These are phyloP conservation scores for Fusarium sublunatum DNA, from an alignment of 2,329 filamentous ascomycete genomes.

Conservation along the genomic window DNA sequence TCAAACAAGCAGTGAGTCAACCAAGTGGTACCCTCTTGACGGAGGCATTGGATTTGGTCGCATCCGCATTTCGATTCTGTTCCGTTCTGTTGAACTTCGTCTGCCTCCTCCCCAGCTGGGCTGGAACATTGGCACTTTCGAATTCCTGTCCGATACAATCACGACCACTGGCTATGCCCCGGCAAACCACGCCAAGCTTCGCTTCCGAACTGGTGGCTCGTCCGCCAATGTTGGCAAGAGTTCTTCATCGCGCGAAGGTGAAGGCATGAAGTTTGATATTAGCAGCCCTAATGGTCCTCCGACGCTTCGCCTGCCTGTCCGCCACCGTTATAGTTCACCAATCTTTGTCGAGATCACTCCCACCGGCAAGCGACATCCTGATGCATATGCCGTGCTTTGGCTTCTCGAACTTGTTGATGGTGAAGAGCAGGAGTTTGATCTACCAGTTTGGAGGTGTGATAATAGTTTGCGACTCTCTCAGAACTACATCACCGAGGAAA, in stretches of 20 bases:
- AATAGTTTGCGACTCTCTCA: slow-evolving; percentile 82
- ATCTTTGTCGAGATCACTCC: slow-evolving; percentile 88
- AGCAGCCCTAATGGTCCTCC: slow-evolving; percentile 53
- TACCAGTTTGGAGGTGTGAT: slow-evolving; percentile 91
- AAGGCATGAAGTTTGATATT: slow-evolving; percentile 63
- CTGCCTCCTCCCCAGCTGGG: slow-evolving; percentile 87
- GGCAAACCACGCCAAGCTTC: slow-evolving; percentile 77
- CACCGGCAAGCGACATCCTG: slow-evolving; percentile 73
- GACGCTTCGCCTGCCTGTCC: slow-evolving; percentile 82
- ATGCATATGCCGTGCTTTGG: slow-evolving; percentile 86
- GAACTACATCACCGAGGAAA: slow-evolving; percentile 89
- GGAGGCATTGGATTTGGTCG: slow-evolving; percentile 94
- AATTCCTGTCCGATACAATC: slow-evolving; percentile 80
- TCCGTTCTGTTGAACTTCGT: slow-evolving; percentile 87
- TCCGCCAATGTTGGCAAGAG: slow-evolving; percentile 75
- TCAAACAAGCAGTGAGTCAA: slow-evolving; percentile 85
- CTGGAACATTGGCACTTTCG: slow-evolving; percentile 96
- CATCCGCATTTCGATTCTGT: slow-evolving; percentile 86
- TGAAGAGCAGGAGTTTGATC: slow-evolving; percentile 78
- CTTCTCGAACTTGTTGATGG: slow-evolving; percentile 86
- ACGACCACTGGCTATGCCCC: slow-evolving; percentile 71
- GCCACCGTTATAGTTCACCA: slow-evolving; percentile 89
- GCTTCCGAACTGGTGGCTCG: slow-evolving; percentile 85
- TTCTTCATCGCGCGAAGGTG: slow-evolving; percentile 70
- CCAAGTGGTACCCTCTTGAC: slow-evolving; percentile 95